Evolutionary conservation across 2,329 filamentous ascomycete species (phyloP).

Genomic region (Periconia sp.): DNA sequence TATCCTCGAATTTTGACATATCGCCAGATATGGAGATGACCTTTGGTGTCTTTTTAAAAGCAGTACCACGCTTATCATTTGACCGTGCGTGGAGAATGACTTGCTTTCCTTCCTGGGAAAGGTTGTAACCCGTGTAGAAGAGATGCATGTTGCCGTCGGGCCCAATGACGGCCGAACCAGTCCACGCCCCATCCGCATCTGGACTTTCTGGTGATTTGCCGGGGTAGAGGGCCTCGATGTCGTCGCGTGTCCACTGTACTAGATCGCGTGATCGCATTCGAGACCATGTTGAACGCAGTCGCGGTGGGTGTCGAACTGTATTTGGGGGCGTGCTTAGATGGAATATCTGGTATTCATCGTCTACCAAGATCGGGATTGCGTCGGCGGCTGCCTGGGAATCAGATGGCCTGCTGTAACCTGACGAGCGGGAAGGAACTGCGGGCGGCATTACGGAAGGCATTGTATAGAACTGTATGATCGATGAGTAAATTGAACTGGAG

Average conservation of each 20-base stretch:
- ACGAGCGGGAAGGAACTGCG: neutral
- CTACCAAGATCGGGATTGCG: constrained; percentile 41
- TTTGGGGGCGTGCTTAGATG: constrained; percentile 27
- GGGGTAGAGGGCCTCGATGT: neutral
- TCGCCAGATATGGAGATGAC: constrained; percentile 25
- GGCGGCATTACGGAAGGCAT: constrained; percentile 1
- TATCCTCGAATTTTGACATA: constrained; percentile 31
- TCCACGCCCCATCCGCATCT: constrained; percentile 41
- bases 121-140: constrained; percentile 44
- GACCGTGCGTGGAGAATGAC: constrained; percentile 35
- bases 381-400: constrained; percentile 36
- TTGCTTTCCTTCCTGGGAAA: constrained; percentile 33
- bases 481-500: too few species aligned
- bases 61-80: constrained; percentile 25
- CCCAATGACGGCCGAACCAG: constrained; percentile 37
- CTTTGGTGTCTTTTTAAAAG: constrained; percentile 22
- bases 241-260: neutral
- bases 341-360: constrained; percentile 43
- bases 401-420: constrained; percentile 26
- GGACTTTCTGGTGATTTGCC: constrained; percentile 21
- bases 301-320: constrained; percentile 38
- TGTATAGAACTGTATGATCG: too few species aligned
- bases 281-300: constrained; percentile 38
- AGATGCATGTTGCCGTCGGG: constrained; percentile 39
- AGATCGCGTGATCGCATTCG: constrained; percentile 1